Evolutionary conservation across 192 early-diverging fungal genomes (phyloP), one percentile per base, ranked within the genome.

Genomic region (Linnemannia exigua): DNA sequence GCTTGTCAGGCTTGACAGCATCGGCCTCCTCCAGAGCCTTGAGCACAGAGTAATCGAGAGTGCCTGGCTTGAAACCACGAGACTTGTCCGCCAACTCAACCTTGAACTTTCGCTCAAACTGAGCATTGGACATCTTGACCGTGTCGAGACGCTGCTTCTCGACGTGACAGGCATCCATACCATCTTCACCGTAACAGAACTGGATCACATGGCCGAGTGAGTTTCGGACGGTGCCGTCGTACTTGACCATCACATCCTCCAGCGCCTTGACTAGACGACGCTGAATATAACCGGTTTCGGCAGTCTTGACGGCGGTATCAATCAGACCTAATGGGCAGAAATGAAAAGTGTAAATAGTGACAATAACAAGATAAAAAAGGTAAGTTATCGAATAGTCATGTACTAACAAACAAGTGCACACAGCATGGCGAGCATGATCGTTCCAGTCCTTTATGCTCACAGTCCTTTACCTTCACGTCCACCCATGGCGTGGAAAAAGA

Each of bases 401-500:
- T 25, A 20, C 6, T 54, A 54, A 54, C 16, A 54, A 54, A n/a
- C 52, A 54, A 54, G 36, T 16, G 19, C 14, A 44, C 17, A 73
- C 25, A 35, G 12, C n/a, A 51, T n/a, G n/a, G n/a, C n/a, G n/a
- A n/a, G n/a, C n/a, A n/a, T n/a, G n/a, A n/a, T n/a, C n/a, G n/a
- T n/a, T n/a, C n/a, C n/a, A 20, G 5, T 17, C 50, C 16, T 51
- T 51, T 33, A 20, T 68, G 5, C 0, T 68, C 67, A 25, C 52
- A 54, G n/a, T 54, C 22, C 16, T 68, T 68, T 72, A 79, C 77
- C 98, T 93, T 99, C 98, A 91, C 98, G 97, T 82, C 98, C 98
- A 91, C 97, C 98, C 98, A 99, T 99, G 28, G 98, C 97, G 88
- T 99, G 98, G 94, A 99, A 99, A 86, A 96, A 99, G 90, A 99